Evolutionary conservation across 352 stramenopile genomes (phyloP).

Genomic region (Phytophthora megakarya): DNA sequence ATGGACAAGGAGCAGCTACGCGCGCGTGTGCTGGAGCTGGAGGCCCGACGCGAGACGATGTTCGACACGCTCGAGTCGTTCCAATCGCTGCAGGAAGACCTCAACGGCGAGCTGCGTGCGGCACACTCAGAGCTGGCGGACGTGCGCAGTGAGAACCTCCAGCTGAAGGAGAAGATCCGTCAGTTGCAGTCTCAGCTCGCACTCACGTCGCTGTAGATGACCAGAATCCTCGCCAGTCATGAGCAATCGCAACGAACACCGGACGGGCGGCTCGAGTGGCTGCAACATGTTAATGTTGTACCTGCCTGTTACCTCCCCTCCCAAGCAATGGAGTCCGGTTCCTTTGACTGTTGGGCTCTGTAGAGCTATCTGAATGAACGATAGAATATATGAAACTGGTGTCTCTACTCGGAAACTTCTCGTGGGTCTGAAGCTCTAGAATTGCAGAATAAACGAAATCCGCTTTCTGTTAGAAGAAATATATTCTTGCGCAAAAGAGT

Average conservation of each 20-base stretch:
- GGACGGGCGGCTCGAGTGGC: slow-evolving; percentile 33
- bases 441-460: too few relatives aligned
- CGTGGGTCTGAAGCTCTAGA: too few relatives aligned
- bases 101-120: slow-evolving; percentile 54
- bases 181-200: slow-evolving; percentile 67
- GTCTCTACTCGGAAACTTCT: slow-evolving; percentile 20
- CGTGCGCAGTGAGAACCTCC: slow-evolving; percentile 60
- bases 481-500: too few relatives aligned
- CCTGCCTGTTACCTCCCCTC: slow-evolving; percentile 24
- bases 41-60: slow-evolving; percentile 75
- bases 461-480: too few relatives aligned
- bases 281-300: slow-evolving; percentile 7
- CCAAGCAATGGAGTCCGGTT: slow-evolving; percentile 22
- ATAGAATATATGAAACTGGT: slow-evolving; percentile 22
- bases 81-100: slow-evolving; percentile 65
- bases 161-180: slow-evolving; percentile 64
- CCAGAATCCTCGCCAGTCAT: slow-evolving; percentile 20
- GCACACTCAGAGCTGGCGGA: slow-evolving; percentile 51
- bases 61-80: slow-evolving; percentile 76
- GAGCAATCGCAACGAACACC: slow-evolving; percentile 23
- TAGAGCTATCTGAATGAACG: slow-evolving; percentile 12
- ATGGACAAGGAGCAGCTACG: slow-evolving; percentile 83
- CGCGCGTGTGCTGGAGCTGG: slow-evolving; percentile 68
- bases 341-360: slow-evolving; percentile 14
- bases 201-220: slow-evolving; percentile 52